A percentile compares a stretch with the other conserved stretches of the same genome.
These are phyloP conservation scores for Fusarium fujikuroi DNA, from an alignment of 2,329 filamentous ascomycete genomes.

Conservation along the genomic window DNA sequence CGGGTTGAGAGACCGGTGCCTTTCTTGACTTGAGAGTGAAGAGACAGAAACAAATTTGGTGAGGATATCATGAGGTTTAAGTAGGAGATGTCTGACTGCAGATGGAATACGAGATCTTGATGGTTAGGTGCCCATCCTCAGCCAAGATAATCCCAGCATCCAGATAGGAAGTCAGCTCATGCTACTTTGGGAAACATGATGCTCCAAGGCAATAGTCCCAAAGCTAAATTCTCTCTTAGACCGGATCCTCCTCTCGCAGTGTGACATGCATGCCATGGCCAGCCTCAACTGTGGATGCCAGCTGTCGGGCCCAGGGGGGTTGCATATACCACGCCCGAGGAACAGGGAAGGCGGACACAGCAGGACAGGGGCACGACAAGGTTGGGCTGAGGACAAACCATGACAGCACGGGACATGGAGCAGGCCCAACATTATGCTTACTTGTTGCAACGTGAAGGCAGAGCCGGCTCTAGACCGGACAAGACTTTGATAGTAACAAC, in stretches of 20 bases:
- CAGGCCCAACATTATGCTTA: conserved; percentile 25
- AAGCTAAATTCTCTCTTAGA: conserved; percentile 28
- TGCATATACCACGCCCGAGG: conserved; percentile 10
- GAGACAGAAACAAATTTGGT: neutral
- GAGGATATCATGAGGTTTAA: conserved; percentile 31
- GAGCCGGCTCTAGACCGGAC: neutral
- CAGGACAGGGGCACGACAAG: neutral
- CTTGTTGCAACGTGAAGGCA: conserved; percentile 6
- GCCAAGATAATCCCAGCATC: conserved; percentile 5
- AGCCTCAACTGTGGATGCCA: conserved; percentile 39
- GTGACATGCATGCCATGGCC: conserved; percentile 30
- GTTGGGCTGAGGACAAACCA: conserved; percentile 9
- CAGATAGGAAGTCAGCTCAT: conserved; percentile 34
- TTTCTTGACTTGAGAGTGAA: conserved; percentile 35
- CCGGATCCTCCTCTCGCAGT: neutral
- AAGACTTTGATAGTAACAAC: neutral
- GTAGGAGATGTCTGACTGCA: conserved; percentile 1
- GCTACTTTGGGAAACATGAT: conserved; percentile 29
- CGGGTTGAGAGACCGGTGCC: conserved; percentile 22
- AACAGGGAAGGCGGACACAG: conserved; percentile 5
- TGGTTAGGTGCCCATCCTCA: neutral
- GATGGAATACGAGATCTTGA: conserved; percentile 12
- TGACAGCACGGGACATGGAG: neutral
- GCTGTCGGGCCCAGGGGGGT: conserved; percentile 17
- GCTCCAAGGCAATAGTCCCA: conserved; percentile 25